phyloP scores from a whole-genome alignment of 306 rosid genomes.

The Fragaria iinumae region DNA sequence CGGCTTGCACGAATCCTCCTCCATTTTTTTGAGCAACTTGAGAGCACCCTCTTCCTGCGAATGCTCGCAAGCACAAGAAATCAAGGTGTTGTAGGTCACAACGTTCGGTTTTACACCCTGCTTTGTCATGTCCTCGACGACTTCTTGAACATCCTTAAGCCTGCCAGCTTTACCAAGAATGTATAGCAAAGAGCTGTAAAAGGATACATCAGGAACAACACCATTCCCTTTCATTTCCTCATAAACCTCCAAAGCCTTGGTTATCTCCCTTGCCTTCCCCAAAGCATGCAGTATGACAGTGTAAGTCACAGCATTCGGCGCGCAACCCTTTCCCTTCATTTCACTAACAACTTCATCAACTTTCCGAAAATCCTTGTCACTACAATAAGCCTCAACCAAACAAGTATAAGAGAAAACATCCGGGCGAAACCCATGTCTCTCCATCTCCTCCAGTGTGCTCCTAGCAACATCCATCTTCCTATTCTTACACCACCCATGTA shows the following conservation, averaged over 20 bases:
- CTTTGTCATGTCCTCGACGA: constrained; percentile 22
- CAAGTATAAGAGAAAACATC: constrained; percentile 55
- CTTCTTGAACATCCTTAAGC: constrained; percentile 22
- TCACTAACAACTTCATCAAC: constrained; percentile 64
- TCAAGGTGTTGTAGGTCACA: constrained; percentile 55
- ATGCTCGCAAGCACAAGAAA: constrained; percentile 58
- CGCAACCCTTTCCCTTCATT: constrained; percentile 78
- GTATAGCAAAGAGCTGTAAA: constrained; percentile 23
- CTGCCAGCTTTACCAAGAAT: constrained; percentile 31
- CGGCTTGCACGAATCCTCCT: constrained; percentile 56
- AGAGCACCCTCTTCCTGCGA: constrained; percentile 79
- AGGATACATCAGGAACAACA: constrained; percentile 23
- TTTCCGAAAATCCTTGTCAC: constrained; percentile 66
- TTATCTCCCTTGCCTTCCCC: constrained; percentile 34
- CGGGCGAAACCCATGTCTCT: constrained; percentile 52
- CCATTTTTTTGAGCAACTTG: constrained; percentile 78
- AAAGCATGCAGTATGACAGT: constrained; percentile 26
- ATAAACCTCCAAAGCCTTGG: constrained; percentile 24
- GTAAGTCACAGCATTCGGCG: constrained; percentile 54
- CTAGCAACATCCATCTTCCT: constrained; percentile 57
- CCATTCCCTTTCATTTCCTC: constrained; percentile 23
- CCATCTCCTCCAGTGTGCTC: constrained; percentile 64
- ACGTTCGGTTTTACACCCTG: constrained; percentile 38
- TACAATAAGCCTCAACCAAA: constrained; percentile 60
- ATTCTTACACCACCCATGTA: constrained; percentile 74